Evolutionary conservation across 495 filamentous ascomycete genomes (phyloP).

Genomic region (Darksidea phi): DNA sequence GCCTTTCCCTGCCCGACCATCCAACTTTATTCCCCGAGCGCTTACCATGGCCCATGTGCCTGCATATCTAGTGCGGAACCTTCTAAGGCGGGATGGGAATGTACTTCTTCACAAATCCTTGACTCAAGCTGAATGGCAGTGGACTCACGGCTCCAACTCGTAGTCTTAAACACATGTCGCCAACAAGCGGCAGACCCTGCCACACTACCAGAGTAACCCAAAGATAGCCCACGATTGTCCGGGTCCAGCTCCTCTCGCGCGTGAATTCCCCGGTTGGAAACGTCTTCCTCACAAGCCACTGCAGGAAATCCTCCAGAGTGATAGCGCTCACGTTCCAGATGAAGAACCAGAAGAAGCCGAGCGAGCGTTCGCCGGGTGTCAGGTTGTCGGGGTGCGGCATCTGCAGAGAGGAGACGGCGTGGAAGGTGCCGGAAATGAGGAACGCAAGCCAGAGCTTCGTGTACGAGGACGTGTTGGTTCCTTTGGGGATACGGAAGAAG

Average conservation of each 20-base stretch:
- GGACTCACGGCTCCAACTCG: not conserved
- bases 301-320: conserved; percentile 10
- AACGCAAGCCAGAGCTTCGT: conserved; percentile 13
- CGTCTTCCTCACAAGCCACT: not conserved
- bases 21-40: too few species aligned
- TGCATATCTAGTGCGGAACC: too few species aligned
- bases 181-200: not conserved
- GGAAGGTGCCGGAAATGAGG: conserved; percentile 5
- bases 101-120: too few species aligned
- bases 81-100: too few species aligned
- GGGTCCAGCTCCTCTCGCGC: not conserved
- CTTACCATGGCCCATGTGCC: too few species aligned
- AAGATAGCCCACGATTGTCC: conserved; percentile 3
- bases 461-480: not conserved
- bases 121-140: not conserved
- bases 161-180: not conserved
- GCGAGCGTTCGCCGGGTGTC: not conserved
- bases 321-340: conserved; percentile 13
- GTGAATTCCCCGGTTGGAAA: not conserved
- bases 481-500: not conserved
- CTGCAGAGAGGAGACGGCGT: not conserved
- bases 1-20: too few species aligned
- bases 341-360: conserved; percentile 11
- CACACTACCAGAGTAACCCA: not conserved
- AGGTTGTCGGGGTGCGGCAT: conserved; percentile 11